Conservation (phyloP, 495 filamentous ascomycete species). For the Thermochaetoides thermophila region DNA sequence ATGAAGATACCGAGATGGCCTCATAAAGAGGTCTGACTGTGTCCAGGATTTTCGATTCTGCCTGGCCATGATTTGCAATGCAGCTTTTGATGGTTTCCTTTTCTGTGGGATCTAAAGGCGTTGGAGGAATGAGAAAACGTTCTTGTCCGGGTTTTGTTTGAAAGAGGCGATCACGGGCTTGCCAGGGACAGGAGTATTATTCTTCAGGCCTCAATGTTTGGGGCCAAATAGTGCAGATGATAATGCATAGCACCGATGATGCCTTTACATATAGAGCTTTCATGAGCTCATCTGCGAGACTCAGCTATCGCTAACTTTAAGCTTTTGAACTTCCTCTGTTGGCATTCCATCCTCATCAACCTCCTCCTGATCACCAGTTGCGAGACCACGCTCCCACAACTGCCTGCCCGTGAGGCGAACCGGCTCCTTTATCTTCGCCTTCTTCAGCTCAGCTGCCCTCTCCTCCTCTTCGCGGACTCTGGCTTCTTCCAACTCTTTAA, state of each 20-base stretch:
- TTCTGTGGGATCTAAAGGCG: conserved; percentile 9
- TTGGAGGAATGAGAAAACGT: conserved; percentile 12
- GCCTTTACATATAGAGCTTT: no score
- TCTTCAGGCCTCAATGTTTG: no score
- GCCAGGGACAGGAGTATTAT: background rate
- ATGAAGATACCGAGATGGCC: conserved; percentile 19
- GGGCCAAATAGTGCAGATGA: no score
- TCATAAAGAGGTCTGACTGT: background rate
- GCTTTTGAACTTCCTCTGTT: conserved; percentile 45
- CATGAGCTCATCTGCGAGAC: no score
- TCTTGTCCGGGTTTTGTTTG: background rate
- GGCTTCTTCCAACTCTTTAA: conserved; percentile 61
- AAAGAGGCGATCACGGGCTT: background rate
- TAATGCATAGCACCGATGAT: no score
- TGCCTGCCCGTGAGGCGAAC: conserved; percentile 60
- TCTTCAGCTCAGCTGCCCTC: conserved; percentile 59
- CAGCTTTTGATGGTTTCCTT: conserved; percentile 4
- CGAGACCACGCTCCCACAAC: conserved; percentile 73
- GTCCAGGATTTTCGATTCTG: background rate
- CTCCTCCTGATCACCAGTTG: conserved; percentile 58
- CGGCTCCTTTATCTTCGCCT: conserved; percentile 50
- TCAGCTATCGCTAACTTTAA: conserved; percentile 39
- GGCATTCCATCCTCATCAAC: conserved; percentile 33
- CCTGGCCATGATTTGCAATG: background rate
- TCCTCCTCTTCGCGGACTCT: conserved; percentile 49